Conservation (phyloP, 2,329 filamentous ascomycete species). For the Arthrobotrys pseudoclavata region DNA sequence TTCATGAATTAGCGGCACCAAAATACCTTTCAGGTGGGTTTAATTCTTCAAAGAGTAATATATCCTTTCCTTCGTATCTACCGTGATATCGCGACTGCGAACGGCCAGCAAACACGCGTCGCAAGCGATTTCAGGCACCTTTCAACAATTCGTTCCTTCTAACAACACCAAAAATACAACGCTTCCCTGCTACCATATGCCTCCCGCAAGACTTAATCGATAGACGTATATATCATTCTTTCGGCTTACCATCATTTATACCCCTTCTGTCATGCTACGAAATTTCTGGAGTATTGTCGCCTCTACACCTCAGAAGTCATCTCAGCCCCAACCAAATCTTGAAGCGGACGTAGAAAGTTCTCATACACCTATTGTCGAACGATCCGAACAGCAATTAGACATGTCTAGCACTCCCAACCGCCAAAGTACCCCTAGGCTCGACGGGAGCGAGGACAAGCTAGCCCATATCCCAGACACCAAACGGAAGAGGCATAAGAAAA, state of each 20-base stretch:
- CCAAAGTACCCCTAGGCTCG: not conserved
- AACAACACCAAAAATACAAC: constrained; percentile 41
- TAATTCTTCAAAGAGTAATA: not conserved
- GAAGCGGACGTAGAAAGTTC: constrained; percentile 4
- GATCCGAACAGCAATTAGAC: constrained; percentile 2
- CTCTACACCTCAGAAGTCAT: constrained; percentile 33
- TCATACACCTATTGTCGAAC: not conserved
- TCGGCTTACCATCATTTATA: not conserved
- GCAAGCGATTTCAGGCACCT: not conserved
- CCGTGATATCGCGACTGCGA: not conserved
- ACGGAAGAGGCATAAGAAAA: constrained; percentile 36
- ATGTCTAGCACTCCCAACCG: constrained; percentile 8
- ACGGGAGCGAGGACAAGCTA: not conserved
- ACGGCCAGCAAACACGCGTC: constrained; percentile 19
- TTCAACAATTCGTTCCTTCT: constrained; percentile 1
- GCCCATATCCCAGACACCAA: not conserved
- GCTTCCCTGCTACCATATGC: not conserved
- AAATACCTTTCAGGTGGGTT: not conserved
- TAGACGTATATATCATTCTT: not conserved
- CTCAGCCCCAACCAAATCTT: constrained; percentile 13
- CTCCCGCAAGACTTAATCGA: not conserved
- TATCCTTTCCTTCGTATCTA: not conserved
- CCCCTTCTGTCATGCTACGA: constrained; percentile 14
- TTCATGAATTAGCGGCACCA: not conserved
- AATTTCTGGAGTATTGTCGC: constrained; percentile 30